Evolutionary conservation across 2,329 filamentous ascomycete species (phyloP).

Genomic region (Trichoderma semiorbis): DNA sequence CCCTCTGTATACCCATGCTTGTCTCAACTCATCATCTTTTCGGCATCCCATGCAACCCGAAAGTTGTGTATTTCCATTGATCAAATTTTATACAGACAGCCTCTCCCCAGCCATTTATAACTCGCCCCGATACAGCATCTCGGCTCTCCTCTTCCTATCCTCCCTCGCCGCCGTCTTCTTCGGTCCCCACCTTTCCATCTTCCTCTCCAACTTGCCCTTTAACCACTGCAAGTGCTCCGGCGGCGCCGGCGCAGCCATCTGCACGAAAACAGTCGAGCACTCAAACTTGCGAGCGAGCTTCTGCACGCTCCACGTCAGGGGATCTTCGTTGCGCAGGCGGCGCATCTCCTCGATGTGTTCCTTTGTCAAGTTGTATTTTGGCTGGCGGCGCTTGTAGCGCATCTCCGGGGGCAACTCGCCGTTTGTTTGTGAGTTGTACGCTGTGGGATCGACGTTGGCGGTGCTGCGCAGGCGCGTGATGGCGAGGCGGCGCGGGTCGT

Average conservation of each 20-base stretch:
- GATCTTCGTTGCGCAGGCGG: constrained; percentile 50
- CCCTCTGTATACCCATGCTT: background rate
- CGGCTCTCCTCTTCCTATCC: constrained; percentile 52
- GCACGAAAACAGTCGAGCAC: constrained; percentile 55
- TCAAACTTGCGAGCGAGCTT: constrained; percentile 53
- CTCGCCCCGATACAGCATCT: constrained; percentile 51
- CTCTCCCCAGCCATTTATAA: constrained; percentile 37
- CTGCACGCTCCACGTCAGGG: constrained; percentile 52
- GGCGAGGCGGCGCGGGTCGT: constrained; percentile 51
- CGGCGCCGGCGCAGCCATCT: constrained; percentile 53
- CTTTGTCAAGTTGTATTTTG: constrained; percentile 50
- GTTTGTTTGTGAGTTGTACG: constrained; percentile 18
- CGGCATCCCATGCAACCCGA: background rate
- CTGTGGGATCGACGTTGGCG: constrained; percentile 25
- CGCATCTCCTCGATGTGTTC: constrained; percentile 60
- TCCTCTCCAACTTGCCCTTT: constrained; percentile 43
- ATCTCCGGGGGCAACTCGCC: constrained; percentile 35
- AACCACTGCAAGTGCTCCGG: constrained; percentile 46
- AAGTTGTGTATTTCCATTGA: background rate
- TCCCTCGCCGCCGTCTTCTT: constrained; percentile 52
- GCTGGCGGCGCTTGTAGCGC: constrained; percentile 35
- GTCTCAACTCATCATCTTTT: background rate
- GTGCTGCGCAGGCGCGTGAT: constrained; percentile 42
- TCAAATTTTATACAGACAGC: background rate
- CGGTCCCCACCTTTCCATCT: constrained; percentile 56